A percentile compares a stretch with the other conserved stretches of the same genome.
Evolutionary conservation across 139 green algal species (phyloP).

Genomic region (Klebsormidium nitens): DNA sequence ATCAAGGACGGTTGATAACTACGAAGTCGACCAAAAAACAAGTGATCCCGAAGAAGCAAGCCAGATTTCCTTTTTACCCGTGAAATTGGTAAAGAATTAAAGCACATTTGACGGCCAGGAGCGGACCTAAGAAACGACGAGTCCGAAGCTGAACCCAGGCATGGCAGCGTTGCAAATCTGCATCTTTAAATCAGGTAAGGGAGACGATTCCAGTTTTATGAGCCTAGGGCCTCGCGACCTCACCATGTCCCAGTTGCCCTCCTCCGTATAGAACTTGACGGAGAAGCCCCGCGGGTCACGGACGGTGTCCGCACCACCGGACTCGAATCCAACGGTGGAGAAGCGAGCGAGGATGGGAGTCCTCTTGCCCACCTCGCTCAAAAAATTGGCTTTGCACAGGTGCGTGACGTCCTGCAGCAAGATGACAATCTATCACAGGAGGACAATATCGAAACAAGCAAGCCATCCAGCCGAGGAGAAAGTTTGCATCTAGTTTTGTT

Average conservation of each 20-base stretch:
- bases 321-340: slow-evolving; percentile 22
- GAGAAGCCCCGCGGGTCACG: slow-evolving; percentile 35
- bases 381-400: slow-evolving; percentile 16
- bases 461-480: neutral
- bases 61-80: too few species aligned
- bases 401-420: slow-evolving; percentile 20
- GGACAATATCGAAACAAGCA: slow-evolving; percentile 7
- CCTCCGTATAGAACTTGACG: slow-evolving; percentile 40
- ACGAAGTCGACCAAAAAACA: neutral
- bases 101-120: neutral
- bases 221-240: neutral
- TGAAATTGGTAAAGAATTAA: neutral
- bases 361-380: slow-evolving; percentile 6
- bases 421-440: slow-evolving; percentile 6
- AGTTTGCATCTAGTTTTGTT: too few species aligned
- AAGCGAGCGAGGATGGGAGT: slow-evolving; percentile 23
- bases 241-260: slow-evolving; percentile 42
- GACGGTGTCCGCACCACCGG: slow-evolving; percentile 10
- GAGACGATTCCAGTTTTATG: too few species aligned
- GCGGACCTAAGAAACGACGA: too few species aligned
- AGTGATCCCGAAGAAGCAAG: neutral
- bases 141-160: too few species aligned
- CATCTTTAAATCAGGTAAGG: too few species aligned
- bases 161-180: too few species aligned
- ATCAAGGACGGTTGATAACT: too few species aligned